Base-by-base conservation (phyloP, 305 asterid species). In the Fraxinus albicans region DNA sequence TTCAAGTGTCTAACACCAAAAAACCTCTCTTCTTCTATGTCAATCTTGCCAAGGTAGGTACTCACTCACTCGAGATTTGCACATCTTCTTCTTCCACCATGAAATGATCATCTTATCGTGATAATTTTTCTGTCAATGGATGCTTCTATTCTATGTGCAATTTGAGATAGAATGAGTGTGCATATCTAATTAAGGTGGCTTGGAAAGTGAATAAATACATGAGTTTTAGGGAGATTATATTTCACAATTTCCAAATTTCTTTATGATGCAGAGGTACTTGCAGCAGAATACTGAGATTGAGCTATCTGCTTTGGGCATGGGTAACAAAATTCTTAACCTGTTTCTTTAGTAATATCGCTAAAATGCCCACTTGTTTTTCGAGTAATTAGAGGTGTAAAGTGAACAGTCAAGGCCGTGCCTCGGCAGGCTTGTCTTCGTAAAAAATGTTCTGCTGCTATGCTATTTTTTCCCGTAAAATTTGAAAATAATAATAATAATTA, bases 221-320 rank as follows among this genome's bases (percentile, higher is more conserved):
- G 23, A 53, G 1, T 17, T 17, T 50, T 17, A 17, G 8, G 21
- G 63, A 53, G 10, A 58, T 19, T 58, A 58, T 2, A 19, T 10
- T 19, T 55, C 69, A 58, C 69, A 19, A 19, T 58, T 58, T 19
- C 29, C 69, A 58, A 19, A 58, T 58, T 58, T 58, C 69, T 58
- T 58, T 10, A 27, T 78, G n/a, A 4, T 87, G 83, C 92, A 94
- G 98, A 91, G 94, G 90, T 94, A 93, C 89, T 89, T 94, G 69
- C 97, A 94, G 84, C 97, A 92, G 84, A 95, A 94, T 80, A 86
- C 85, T 78, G 98, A 93, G 88, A 95, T 94, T 83, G 96, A 94
- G 85, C 97, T 94, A 80, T 94, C 98, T 25, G 98, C 98, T 70
- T 84, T 94, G 90, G 97, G 98, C 81, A 94, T 93, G 97, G 98